These are phyloP conservation scores for Podila epigama DNA, from an alignment of 192 early-diverging fungal species.

Conservation along the genomic window DNA sequence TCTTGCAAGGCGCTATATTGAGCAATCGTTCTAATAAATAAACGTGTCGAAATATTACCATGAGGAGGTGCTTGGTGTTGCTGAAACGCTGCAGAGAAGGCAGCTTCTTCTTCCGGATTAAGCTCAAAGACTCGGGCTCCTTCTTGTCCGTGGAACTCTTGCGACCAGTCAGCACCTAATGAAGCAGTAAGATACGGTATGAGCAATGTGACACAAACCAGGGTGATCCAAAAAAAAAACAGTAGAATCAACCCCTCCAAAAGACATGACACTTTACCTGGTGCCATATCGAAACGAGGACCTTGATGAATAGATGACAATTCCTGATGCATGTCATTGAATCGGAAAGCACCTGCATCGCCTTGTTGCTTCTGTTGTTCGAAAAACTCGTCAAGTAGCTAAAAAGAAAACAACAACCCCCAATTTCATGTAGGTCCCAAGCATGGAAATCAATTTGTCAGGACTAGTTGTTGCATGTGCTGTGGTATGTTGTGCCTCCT, in stretches of 20 bases:
- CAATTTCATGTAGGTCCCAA: too few species aligned
- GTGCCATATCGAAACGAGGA: conserved; percentile 37
- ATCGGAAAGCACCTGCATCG: conserved; percentile 26
- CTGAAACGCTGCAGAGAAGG: conserved; percentile 56
- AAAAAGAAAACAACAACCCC: conserved; percentile 1
- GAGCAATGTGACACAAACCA: neutral
- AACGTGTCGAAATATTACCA: too few species aligned
- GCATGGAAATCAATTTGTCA: too few species aligned
- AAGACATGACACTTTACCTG: conserved; percentile 9
- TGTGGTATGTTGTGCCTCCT: too few species aligned
- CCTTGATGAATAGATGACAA: conserved; percentile 32
- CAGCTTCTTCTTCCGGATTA: conserved; percentile 56
- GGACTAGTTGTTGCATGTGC: too few species aligned
- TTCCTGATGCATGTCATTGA: conserved; percentile 46
- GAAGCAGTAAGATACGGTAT: neutral
- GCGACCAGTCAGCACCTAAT: conserved; percentile 48
- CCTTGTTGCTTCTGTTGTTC: conserved; percentile 40
- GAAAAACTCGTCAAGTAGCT: conserved; percentile 44
- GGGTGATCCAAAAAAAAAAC: neutral
- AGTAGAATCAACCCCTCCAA: neutral
- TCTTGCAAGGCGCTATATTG: too few species aligned
- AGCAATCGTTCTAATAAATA: too few species aligned
- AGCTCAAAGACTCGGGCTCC: conserved; percentile 57
- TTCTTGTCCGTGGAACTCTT: conserved; percentile 49
- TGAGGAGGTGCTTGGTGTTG: conserved; percentile 44